Percentiles rank a stretch among this genome's conserved stretches.
phyloP scores from a whole-genome alignment of 768 basidiomycete genomes.

The Mrakia gelida region DNA sequence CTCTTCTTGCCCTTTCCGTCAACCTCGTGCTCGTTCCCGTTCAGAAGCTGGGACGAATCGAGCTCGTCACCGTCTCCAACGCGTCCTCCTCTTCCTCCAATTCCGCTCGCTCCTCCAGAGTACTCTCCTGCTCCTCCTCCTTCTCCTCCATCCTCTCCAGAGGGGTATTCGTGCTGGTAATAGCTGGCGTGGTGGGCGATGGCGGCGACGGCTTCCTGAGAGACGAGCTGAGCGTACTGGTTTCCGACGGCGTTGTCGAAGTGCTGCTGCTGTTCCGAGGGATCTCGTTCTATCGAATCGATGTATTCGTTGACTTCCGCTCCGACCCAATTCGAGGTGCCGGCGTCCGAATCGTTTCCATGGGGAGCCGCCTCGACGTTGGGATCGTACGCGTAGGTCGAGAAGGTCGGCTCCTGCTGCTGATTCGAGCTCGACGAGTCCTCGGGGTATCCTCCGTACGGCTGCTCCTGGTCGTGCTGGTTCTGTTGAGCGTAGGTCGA shows the following conservation, averaged over 20 bases:
- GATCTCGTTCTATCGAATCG: neutral
- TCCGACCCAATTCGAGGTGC: neutral
- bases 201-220: neutral
- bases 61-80: neutral
- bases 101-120: neutral
- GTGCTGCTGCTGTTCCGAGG: neutral
- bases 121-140: neutral
- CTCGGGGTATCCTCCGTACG: neutral
- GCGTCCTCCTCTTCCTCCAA: neutral
- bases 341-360: no score
- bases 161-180: neutral
- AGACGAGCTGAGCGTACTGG: neutral
- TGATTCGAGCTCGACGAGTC: neutral
- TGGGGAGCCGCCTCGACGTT: neutral
- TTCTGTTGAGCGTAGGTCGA: neutral
- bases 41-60: neutral
- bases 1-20: slow-evolving; percentile 7
- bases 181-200: neutral
- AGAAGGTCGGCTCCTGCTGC: neutral
- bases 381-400: neutral
- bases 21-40: neutral
- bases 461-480: neutral
- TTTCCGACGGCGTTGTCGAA: neutral
- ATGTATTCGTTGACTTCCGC: no score
- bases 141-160: neutral